Conservation (phyloP, 805 yeast species). For the Candida fluviatilis region DNA sequence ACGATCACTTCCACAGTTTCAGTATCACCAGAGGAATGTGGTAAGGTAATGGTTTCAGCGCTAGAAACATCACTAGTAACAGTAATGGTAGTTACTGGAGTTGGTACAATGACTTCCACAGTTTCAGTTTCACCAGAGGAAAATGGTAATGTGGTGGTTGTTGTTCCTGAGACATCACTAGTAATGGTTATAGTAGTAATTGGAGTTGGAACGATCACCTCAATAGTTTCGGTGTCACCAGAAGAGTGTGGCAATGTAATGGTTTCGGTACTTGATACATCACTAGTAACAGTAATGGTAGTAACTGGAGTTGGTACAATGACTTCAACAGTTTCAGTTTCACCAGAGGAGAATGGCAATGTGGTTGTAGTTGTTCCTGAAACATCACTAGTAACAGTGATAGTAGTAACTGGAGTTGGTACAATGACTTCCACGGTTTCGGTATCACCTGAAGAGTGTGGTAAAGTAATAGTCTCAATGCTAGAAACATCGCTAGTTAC, state of each 20-base stretch:
- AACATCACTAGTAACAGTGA: too few relatives aligned
- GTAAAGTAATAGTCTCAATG: not conserved
- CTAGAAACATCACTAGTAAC: constrained; percentile 1
- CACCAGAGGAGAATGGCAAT: constrained; percentile 6
- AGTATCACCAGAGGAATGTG: constrained; percentile 1
- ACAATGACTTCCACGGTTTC: not conserved
- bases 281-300: too few relatives aligned
- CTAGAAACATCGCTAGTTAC: too few relatives aligned
- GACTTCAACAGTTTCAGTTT: constrained; percentile 4
- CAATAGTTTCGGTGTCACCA: constrained; percentile 6
- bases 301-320: constrained; percentile 12
- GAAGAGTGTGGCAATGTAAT: too few relatives aligned
- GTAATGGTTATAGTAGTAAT: constrained; percentile 12
- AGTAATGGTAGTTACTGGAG: constrained; percentile 11
- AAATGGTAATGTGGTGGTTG: constrained; percentile 9
- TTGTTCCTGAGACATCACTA: constrained; percentile 10
- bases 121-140: constrained; percentile 11
- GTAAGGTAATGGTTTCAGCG: not conserved
- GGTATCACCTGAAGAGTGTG: not conserved
- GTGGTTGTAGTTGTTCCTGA: too few relatives aligned
- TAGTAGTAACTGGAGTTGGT: too few relatives aligned
- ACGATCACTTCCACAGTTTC: constrained; percentile 3
- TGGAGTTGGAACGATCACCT: constrained; percentile 10
- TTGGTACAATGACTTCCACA: constrained; percentile 9
- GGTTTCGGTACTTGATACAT: constrained; percentile 9